Evolutionary conservation across 2,329 filamentous ascomycete species (phyloP), one percentile per base, ranked within the genome.

Genomic region (Pseudogymnoascus sp.): DNA sequence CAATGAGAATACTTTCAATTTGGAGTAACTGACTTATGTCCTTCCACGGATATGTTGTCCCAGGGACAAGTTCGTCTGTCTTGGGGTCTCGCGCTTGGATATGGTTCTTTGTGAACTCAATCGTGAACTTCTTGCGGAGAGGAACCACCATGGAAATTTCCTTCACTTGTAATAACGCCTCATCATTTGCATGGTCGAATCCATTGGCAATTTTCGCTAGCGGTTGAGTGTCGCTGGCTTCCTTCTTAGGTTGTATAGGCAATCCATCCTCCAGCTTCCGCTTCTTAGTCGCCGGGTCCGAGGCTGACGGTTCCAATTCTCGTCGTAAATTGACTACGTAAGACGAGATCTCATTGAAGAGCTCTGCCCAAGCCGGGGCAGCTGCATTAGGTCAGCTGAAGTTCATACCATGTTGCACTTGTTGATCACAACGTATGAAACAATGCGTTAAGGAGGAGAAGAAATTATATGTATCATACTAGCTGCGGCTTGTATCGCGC

Each of bases 61-160:
- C 81, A 16, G 79, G 75, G 14, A 83, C 77, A 0, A 84, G 82
- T 24, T 77, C 75, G 1, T 78, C 79, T 1, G 82, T 81, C 46
- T 79, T 80, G 0, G 83, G 76, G 1, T 77, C 76, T 37, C 82
- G 78, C 12, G 84, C 84, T 66, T 87, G 88, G 35, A 88, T 69
- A 66, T 84, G 82, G 65, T 79, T 78, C 5, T 79, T 75, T 2
- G 85, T 89, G 66, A 89, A 82, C 72, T 83, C 86, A 7, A 89
- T 72, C 66, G 85, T 84, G 68, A 85, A 85, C 73, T 89, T 89
- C 75, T 89, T 89, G 66, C 87, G 79, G 75, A 86, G 84, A 0
- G 87, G 87, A 3, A 88, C 79, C 0, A 84, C 83, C n/a, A 89
- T 78, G 0, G 85, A 89, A 19, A 89, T 85, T 50, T 88, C 86